Evolutionary conservation across 371 early-diverging fungal genomes (phyloP).

Genomic region (Apophysomyces ossiformis): DNA sequence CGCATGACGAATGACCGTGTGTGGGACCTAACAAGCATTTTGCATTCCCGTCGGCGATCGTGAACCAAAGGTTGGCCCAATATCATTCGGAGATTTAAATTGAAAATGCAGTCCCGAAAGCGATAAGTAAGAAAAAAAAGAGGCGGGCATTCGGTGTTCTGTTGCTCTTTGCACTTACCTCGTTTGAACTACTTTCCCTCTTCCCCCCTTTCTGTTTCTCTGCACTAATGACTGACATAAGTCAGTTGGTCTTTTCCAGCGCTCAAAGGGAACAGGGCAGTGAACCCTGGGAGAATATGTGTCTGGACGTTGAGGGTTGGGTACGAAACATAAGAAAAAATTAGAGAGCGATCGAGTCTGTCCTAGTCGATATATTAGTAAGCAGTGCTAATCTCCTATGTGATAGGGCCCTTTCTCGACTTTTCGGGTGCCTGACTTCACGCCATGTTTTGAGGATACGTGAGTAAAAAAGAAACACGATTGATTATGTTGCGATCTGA

Average conservation of each 20-base stretch:
- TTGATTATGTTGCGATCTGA: neutral
- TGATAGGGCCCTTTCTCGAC: conserved; percentile 70
- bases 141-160: no score
- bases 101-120: neutral
- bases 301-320: conserved; percentile 50
- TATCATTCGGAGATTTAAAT: neutral
- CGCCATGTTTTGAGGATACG: conserved; percentile 79
- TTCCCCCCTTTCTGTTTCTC: conserved; percentile 7
- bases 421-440: conserved; percentile 66
- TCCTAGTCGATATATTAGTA: neutral
- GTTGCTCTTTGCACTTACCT: neutral
- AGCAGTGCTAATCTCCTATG: conserved; percentile 10
- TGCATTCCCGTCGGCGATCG: no score
- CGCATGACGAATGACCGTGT: no score
- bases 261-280: conserved; percentile 1
- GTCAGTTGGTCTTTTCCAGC: conserved; percentile 26
- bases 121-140: neutral
- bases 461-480: conserved; percentile 22
- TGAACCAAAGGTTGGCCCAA: no score
- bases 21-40: no score
- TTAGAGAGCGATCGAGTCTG: neutral
- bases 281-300: conserved; percentile 23
- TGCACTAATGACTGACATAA: conserved; percentile 22
- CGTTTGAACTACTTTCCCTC: conserved; percentile 10
- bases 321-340: conserved; percentile 24